These are phyloP conservation scores for Mallotus repandus DNA, from an alignment of 441 rosid species.

Conservation along the genomic window DNA sequence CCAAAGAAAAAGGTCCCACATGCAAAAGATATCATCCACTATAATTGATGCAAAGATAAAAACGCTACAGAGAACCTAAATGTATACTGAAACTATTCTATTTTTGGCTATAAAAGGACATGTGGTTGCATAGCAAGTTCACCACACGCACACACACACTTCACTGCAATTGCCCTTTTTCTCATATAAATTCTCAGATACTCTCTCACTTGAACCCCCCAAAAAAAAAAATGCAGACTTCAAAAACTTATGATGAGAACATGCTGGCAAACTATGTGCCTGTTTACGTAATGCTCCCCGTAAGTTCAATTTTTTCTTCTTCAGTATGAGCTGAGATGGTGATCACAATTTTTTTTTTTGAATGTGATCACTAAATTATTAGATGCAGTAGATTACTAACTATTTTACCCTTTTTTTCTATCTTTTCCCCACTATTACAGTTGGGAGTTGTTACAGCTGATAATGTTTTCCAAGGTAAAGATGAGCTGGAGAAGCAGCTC, in stretches of 20 bases:
- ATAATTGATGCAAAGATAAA: slow-evolving; percentile 12
- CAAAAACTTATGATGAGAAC: too few species aligned
- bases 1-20: background rate
- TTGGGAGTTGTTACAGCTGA: slow-evolving; percentile 54
- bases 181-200: too few species aligned
- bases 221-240: slow-evolving; percentile 1
- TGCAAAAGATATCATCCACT: background rate
- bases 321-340: too few species aligned
- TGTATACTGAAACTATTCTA: background rate
- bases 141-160: background rate
- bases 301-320: too few species aligned
- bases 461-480: slow-evolving; percentile 43
- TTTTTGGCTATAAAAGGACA: slow-evolving; percentile 16
- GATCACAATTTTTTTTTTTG: too few species aligned
- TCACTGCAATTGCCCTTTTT: background rate
- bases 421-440: slow-evolving; percentile 27
- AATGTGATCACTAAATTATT: too few species aligned
- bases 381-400: too few species aligned
- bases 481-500: slow-evolving; percentile 45
- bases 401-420: too few species aligned
- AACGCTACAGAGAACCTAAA: background rate
- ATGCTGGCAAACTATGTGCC: too few species aligned
- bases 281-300: too few species aligned
- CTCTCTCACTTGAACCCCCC: too few species aligned
- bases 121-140: background rate